Evolutionary conservation across 1,284 basidiomycete genomes (phyloP), one percentile per base, ranked within the genome.

Genomic region (Tremellales sp.): DNA sequence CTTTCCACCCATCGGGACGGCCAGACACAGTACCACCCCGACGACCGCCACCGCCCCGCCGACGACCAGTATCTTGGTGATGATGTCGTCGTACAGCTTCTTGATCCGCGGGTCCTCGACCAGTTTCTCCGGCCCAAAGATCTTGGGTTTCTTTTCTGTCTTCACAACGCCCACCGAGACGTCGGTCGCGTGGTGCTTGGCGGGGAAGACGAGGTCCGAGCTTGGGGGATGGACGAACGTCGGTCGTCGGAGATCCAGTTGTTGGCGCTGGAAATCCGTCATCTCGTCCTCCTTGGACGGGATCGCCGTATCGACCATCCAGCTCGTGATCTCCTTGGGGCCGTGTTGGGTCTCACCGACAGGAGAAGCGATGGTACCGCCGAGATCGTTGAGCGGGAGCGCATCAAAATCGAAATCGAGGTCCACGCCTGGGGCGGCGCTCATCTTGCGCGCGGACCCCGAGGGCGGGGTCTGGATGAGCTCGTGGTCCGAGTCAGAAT

Each of bases 121-220:
- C 14, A 63, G 34, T 24, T 37, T 46, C 39, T 69, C 65, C 3
- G 64, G 62, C 19, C 65, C 63, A 47, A 67, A 69, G 14, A 64
- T 47, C 35, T 48, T 52, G 24, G 37, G 36, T 35, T 47, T 44
- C 43, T 21, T 35, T 25, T 28, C 6, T 33, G 33, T 43, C 29
- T 36, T 41, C 41, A 21, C 28, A 35, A 9, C 22, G n/a, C n/a
- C n/a, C n/a, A n/a, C n/a, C n/a, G n/a, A n/a, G n/a, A n/a, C n/a
- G n/a, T n/a, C n/a, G n/a, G 25, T 19, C n/a, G 43, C 25, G 22
- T 48, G 31, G 24, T 55, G 55, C 25, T 34, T 33, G 14, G 62
- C 51, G 0, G 62, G 62, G 45, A 65, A 65, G 5, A 58, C 60
- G 19, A 56, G 47, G 21, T 36, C 38, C 12, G 60, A 46, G 29